Conservation (phyloP, 2,329 filamentous ascomycete genomes). For the Colletotrichum sp. region DNA sequence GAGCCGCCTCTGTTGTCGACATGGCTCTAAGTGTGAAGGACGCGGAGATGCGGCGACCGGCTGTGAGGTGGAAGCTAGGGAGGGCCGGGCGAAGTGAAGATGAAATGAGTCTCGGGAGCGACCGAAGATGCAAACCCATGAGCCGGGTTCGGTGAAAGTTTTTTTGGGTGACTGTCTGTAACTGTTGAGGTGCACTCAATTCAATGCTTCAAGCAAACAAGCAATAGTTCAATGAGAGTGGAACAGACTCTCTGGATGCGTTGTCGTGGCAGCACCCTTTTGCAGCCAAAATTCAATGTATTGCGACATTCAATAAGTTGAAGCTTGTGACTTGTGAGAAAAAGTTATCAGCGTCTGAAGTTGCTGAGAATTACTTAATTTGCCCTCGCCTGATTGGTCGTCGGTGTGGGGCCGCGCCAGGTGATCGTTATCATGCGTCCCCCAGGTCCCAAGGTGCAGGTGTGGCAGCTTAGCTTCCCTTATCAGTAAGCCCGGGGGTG, state of each 20-base stretch:
- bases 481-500: conserved; percentile 16
- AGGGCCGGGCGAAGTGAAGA: conserved; percentile 12
- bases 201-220: neutral
- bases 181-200: neutral
- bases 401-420: neutral
- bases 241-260: neutral
- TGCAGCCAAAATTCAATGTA: neutral
- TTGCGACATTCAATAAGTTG: neutral
- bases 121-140: conserved; percentile 15
- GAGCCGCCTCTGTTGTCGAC: neutral
- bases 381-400: conserved; percentile 1
- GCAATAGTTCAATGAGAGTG: neutral
- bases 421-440: conserved; percentile 12
- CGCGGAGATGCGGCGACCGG: neutral
- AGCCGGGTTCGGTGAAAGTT: neutral
- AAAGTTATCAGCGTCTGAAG: conserved; percentile 15
- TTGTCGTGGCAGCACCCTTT: neutral
- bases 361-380: conserved; percentile 23
- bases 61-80: neutral
- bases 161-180: neutral
- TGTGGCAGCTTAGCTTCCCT: neutral
- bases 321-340: conserved; percentile 13
- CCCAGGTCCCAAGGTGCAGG: neutral
- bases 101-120: conserved; percentile 17
- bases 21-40: neutral